Evolutionary conservation across 2,329 filamentous ascomycete genomes (phyloP).

Genomic region (Cytospora mali): DNA sequence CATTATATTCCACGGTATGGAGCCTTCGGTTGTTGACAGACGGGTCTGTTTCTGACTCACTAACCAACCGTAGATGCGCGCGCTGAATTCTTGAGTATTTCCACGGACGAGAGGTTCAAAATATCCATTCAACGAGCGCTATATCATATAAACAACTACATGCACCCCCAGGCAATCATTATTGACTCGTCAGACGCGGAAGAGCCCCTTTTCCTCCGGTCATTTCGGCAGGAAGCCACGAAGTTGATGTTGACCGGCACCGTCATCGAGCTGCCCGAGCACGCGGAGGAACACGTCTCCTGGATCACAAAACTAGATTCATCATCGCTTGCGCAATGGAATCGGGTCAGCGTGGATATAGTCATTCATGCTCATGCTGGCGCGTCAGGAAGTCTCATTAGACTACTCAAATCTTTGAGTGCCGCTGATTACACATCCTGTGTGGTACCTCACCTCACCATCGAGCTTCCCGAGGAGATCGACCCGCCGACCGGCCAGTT

Average conservation of each 20-base stretch:
- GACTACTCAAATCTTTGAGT: conserved; percentile 75
- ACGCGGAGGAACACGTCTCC: conserved; percentile 62
- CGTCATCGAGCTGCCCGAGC: conserved; percentile 72
- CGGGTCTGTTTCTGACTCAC: background rate
- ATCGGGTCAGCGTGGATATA: conserved; percentile 77
- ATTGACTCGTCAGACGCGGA: conserved; percentile 70
- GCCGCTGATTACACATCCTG: conserved; percentile 75
- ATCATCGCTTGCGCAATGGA: conserved; percentile 55
- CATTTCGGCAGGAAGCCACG: conserved; percentile 13
- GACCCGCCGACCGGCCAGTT: conserved; percentile 67
- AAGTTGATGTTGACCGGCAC: conserved; percentile 41
- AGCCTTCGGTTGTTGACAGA: conserved; percentile 15
- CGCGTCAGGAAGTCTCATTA: conserved; percentile 73
- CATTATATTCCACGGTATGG: conserved; percentile 60
- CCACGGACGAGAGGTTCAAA: conserved; percentile 70
- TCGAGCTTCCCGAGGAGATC: conserved; percentile 76
- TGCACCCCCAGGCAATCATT: conserved; percentile 77
- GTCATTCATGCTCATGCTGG: conserved; percentile 74
- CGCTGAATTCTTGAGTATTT: conserved; percentile 70
- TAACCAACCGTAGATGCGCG: conserved; percentile 64
- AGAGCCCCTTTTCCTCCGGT: conserved; percentile 63
- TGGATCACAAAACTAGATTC: conserved; percentile 79
- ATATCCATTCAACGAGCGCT: conserved; percentile 66
- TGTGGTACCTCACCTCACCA: conserved; percentile 72
- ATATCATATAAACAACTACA: conserved; percentile 69